Evolutionary conservation across 495 filamentous ascomycete species (phyloP).

Genomic region (Cenococcum geophilum): DNA sequence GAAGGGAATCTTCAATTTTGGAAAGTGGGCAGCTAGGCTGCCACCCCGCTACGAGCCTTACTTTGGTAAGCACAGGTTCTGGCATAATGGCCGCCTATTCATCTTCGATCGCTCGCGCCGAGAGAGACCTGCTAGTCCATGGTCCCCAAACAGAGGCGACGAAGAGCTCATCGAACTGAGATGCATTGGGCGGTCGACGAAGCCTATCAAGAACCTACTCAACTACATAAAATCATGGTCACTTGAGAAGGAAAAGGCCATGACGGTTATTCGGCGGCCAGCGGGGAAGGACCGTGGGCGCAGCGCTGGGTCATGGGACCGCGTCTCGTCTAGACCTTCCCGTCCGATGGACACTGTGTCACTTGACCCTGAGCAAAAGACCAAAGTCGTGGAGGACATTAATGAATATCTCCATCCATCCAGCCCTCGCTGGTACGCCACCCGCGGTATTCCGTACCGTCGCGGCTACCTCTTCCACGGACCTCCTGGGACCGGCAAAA

Average conservation of each 20-base stretch:
- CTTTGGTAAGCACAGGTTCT: slow-evolving; percentile 43
- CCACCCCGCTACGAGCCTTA: slow-evolving; percentile 48
- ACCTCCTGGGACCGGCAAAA: slow-evolving; percentile 42
- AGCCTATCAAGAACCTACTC: slow-evolving; percentile 59
- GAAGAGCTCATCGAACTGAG: slow-evolving; percentile 43
- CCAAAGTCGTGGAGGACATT: slow-evolving; percentile 67
- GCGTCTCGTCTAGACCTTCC: slow-evolving; percentile 62
- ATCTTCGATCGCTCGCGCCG: slow-evolving; percentile 18
- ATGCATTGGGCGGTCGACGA: slow-evolving; percentile 47
- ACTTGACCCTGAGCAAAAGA: slow-evolving; percentile 68
- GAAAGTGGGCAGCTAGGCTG: slow-evolving; percentile 43
- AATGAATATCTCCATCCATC: slow-evolving; percentile 78
- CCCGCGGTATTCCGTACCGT: slow-evolving; percentile 50
- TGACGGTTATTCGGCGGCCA: slow-evolving; percentile 49
- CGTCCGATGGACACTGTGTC: slow-evolving; percentile 80
- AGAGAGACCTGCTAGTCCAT: slow-evolving; percentile 9
- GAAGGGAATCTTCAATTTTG: slow-evolving; percentile 34
- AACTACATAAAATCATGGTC: slow-evolving; percentile 45
- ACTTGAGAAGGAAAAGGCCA: slow-evolving; percentile 36
- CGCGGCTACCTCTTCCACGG: slow-evolving; percentile 42
- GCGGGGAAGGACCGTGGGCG: slow-evolving; percentile 37
- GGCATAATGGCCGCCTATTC: slow-evolving; percentile 34
- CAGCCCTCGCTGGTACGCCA: slow-evolving; percentile 68
- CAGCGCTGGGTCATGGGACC: slow-evolving; percentile 49
- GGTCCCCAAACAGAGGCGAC: slow-evolving; percentile 24